Conservation (phyloP, 768 basidiomycete genomes). For the Tylopilus rubrobrunneus region DNA sequence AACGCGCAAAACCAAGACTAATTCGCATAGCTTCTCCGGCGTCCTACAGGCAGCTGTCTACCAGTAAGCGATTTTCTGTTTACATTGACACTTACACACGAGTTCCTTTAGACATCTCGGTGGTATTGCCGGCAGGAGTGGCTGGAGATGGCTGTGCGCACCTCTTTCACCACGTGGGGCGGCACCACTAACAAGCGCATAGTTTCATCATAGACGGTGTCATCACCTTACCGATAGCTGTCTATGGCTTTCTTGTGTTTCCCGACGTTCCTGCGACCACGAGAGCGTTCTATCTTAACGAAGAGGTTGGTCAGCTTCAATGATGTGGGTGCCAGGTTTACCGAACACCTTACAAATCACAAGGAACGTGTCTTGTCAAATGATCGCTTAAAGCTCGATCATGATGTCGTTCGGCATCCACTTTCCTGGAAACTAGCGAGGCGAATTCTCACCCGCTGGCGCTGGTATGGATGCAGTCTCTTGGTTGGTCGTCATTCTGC, state of each 20-base stretch:
- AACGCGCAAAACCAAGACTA: not conserved
- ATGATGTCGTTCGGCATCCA: slow-evolving; percentile 39
- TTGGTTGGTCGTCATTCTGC: slow-evolving; percentile 37
- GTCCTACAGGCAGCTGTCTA: slow-evolving; percentile 64
- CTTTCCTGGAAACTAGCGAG: slow-evolving; percentile 46
- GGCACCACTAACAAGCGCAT: not conserved
- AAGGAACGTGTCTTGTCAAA: slow-evolving; percentile 56
- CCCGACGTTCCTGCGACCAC: slow-evolving; percentile 68
- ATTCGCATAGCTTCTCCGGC: slow-evolving; percentile 51
- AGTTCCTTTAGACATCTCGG: slow-evolving; percentile 41
- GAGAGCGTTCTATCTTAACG: slow-evolving; percentile 57
- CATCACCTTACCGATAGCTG: slow-evolving; percentile 68
- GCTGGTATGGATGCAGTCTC: slow-evolving; percentile 66
- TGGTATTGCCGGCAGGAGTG: slow-evolving; percentile 49
- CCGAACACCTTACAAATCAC: not conserved
- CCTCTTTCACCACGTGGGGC: not conserved
- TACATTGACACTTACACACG: not conserved
- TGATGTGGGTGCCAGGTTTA: not conserved
- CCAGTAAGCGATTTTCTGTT: slow-evolving; percentile 34
- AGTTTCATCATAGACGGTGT: slow-evolving; percentile 68
- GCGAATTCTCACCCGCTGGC: slow-evolving; percentile 55
- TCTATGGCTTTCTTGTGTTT: slow-evolving; percentile 70
- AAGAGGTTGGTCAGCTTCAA: slow-evolving; percentile 40
- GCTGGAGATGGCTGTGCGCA: slow-evolving; percentile 63
- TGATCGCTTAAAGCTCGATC: slow-evolving; percentile 40